A percentile compares a stretch with the other conserved stretches of the same genome.
phyloP scores from a whole-genome alignment of 2,329 filamentous ascomycete species.

The Trichoderma oligosporum region DNA sequence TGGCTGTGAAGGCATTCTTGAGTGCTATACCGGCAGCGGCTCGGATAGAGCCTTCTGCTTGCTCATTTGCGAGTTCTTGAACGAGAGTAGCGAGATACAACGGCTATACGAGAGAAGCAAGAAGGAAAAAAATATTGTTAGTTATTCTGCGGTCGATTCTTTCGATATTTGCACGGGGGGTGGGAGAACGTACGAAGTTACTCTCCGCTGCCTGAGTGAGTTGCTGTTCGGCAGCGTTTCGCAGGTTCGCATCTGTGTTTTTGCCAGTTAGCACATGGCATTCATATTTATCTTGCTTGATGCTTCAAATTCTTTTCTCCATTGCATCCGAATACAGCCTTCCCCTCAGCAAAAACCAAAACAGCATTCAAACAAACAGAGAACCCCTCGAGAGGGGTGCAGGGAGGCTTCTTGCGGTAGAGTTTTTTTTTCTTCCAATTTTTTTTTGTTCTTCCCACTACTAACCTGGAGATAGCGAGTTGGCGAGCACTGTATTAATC shows the following conservation, averaged over 20 bases:
- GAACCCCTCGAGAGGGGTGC: constrained; percentile 1
- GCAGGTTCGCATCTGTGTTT: constrained; percentile 76
- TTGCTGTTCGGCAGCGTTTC: constrained; percentile 90
- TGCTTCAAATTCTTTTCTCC: not conserved
- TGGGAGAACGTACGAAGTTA: constrained; percentile 71
- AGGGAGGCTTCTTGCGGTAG: constrained; percentile 15
- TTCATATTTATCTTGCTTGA: constrained; percentile 18
- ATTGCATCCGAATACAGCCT: not conserved
- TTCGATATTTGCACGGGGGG: constrained; percentile 1
- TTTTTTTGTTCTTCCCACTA: constrained; percentile 23
- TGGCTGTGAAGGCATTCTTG: constrained; percentile 96
- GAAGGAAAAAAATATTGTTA: constrained; percentile 14
- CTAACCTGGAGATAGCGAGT: constrained; percentile 92
- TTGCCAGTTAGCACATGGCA: constrained; percentile 33
- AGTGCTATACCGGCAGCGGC: constrained; percentile 92
- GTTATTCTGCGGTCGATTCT: constrained; percentile 26
- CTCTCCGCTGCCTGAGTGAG: constrained; percentile 86
- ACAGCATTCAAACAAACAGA: not conserved
- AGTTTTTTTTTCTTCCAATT: constrained; percentile 12
- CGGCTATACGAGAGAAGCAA: constrained; percentile 53
- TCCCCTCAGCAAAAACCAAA: not conserved
- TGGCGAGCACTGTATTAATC: constrained; percentile 96
- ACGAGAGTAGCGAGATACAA: constrained; percentile 90
- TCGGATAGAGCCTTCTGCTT: constrained; percentile 76
- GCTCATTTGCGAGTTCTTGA: constrained; percentile 89